Base-by-base conservation (phyloP, 73 alveolate genomes). In the Uronychia binucleata region DNA sequence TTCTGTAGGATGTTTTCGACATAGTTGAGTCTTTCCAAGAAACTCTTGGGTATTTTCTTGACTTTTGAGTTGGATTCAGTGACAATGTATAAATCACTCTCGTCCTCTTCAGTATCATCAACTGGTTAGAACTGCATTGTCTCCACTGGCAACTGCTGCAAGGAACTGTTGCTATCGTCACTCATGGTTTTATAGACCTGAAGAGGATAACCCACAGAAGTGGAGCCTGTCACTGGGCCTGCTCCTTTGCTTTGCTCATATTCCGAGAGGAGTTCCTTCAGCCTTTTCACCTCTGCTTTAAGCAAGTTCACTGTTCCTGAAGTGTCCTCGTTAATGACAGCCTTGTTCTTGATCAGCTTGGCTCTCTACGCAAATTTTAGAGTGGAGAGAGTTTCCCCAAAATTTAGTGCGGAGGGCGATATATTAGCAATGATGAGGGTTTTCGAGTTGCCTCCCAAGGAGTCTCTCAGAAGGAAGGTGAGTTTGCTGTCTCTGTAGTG, bases 361-460 rank as follows among this genome's bases (percentile, higher is more conserved):
- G 98, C 97, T 82, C 96, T 94, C 59, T 94, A 87, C 1, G 98
- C 96, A 88, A 94, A 94, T 58, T 94, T 93, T 58, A 94, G 76
- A 59, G 97, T 88, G 13, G 97, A 91, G 5, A 94, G 57, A 26
- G 98, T 92, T 83, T 94, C 98, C 29, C 88, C 81, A 86, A 93
- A 94, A 0, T 92, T 79, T 29, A 82, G 59, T 28, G 90, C 59
- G 19, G 94, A 88, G 27, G 97, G 95, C 30, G 93, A 78, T 1
- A 94, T 78, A 59, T 95, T 87, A 1, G 97, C 97, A 13, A 94
- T 93, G 76, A 94, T 94, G 58, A 86, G 87, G 34, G 97, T 94
- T 84, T 86, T 92, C 14, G 95, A 75, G 88, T 94, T 94, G 32
- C 98, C 98, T 79, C 97, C 96, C 26, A 94, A 86, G 77, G 96